These are phyloP conservation scores for Liriodendron chinense DNA, from an alignment of 164 flowering plant genomes.

Conservation along the genomic window DNA sequence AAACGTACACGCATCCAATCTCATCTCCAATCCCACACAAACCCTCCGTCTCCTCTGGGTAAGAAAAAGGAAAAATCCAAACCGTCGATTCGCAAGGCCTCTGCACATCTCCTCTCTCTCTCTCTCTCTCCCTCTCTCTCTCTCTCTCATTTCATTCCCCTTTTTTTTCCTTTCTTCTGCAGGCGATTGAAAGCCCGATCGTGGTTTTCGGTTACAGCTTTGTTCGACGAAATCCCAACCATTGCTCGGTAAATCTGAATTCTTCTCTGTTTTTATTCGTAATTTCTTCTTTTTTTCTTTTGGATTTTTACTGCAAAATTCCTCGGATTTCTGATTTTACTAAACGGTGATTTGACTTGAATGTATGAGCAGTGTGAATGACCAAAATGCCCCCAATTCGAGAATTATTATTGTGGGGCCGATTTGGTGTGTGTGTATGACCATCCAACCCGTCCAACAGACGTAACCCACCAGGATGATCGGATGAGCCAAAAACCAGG, in stretches of 20 bases:
- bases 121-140: not conserved
- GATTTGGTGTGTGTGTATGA: too few relatives aligned
- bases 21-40: slow-evolving; percentile 46
- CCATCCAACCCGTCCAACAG: too few relatives aligned
- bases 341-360: too few relatives aligned
- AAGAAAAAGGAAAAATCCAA: slow-evolving; percentile 4
- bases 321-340: too few relatives aligned
- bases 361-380: too few relatives aligned
- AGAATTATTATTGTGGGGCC: too few relatives aligned
- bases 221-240: slow-evolving; percentile 41
- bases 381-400: too few relatives aligned
- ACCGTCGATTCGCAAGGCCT: not conserved
- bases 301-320: not conserved
- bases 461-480: too few relatives aligned
- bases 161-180: slow-evolving; percentile 9
- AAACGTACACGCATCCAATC: slow-evolving; percentile 36
- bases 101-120: not conserved
- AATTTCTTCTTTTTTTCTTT: not conserved
- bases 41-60: slow-evolving; percentile 59
- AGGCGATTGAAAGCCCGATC: slow-evolving; percentile 50
- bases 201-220: slow-evolving; percentile 50
- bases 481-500: too few relatives aligned
- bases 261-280: not conserved
- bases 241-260: slow-evolving; percentile 48
- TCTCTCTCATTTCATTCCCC: not conserved